A percentile compares a stretch with the other conserved stretches of the same genome.
phyloP scores from a whole-genome alignment of 768 basidiomycete species.

The Leucogyrophana mollusca region DNA sequence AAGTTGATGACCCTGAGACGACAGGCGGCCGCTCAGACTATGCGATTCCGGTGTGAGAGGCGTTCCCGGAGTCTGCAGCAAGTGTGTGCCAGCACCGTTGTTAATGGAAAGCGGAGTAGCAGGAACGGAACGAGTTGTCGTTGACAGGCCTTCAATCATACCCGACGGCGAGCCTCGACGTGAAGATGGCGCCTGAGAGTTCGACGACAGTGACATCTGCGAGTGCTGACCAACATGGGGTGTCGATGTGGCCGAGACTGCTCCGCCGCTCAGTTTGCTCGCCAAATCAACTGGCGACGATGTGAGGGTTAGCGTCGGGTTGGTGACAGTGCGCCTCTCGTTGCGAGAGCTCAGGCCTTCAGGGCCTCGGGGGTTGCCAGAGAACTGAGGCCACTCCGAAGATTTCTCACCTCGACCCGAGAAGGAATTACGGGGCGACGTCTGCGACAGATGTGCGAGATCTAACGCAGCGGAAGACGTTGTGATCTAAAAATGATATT shows the following conservation, averaged over 20 bases:
- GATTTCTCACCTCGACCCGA: conserved; percentile 64
- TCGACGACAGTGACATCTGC: conserved; percentile 38
- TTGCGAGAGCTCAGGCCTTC: conserved; percentile 53
- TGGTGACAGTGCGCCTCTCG: conserved; percentile 74
- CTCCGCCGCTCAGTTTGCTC: conserved; percentile 40
- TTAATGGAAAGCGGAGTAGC: conserved; percentile 71
- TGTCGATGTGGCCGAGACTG: conserved; percentile 59
- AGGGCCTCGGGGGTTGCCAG: conserved; percentile 56
- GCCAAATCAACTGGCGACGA: conserved; percentile 50
- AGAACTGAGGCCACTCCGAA: conserved; percentile 95
- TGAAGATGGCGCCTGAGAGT: conserved; percentile 45
- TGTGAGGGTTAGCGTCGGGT: conserved; percentile 66
- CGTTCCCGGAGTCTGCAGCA: conserved; percentile 63
- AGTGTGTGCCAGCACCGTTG: conserved; percentile 41
- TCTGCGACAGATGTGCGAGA: conserved; percentile 85
- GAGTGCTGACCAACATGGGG: conserved; percentile 64
- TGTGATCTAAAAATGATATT: conserved; percentile 51
- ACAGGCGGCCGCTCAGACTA: conserved; percentile 61
- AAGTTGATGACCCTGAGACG: conserved; percentile 45
- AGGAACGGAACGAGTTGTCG: conserved; percentile 76
- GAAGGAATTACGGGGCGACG: conserved; percentile 65
- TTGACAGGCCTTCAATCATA: conserved; percentile 56
- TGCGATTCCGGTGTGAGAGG: conserved; percentile 64
- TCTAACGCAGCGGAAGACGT: conserved; percentile 91
- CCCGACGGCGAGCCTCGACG: conserved; percentile 76